A percentile compares a stretch with the other conserved stretches of the same genome.
Evolutionary conservation across 163 green algal species (phyloP).

Genomic region (Chlorella variabilis): DNA sequence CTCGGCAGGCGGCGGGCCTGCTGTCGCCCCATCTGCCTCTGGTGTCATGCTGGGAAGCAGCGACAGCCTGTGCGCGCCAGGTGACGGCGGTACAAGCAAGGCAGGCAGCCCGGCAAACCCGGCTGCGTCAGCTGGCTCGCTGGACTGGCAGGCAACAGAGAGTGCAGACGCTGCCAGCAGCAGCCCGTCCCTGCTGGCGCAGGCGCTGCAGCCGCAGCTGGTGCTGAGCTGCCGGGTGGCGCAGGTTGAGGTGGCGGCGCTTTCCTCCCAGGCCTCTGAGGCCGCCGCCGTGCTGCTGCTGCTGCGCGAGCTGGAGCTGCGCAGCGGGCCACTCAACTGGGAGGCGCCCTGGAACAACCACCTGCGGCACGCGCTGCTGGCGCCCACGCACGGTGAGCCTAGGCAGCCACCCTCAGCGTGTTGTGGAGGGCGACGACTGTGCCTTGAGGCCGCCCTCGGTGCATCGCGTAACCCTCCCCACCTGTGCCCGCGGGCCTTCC

Average conservation of each 20-base stretch:
- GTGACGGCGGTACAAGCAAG: not conserved
- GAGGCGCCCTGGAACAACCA: slow-evolving; percentile 22
- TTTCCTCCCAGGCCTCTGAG: not conserved
- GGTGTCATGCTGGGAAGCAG: not conserved
- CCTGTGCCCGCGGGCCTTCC: no score
- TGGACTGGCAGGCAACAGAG: not conserved
- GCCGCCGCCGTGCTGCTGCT: not conserved
- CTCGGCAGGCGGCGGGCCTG: not conserved
- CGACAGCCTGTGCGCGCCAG: not conserved
- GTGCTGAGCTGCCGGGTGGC: slow-evolving; percentile 12
- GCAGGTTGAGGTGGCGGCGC: not conserved
- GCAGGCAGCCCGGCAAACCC: not conserved
- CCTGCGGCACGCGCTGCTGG: slow-evolving; percentile 31
- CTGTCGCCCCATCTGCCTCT: not conserved
- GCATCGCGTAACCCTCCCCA: no score
- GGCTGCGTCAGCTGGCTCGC: not conserved
- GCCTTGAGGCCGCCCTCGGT: no score
- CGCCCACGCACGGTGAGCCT: not conserved
- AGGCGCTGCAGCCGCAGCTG: slow-evolving; percentile 18
- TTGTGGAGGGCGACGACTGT: no score
- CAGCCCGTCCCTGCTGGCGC: not conserved
- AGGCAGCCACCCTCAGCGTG: not conserved
- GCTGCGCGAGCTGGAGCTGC: slow-evolving; percentile 29
- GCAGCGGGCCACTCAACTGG: slow-evolving; percentile 26
- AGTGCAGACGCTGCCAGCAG: not conserved